Evolutionary conservation across 139 green algal species (phyloP), one percentile per base, ranked within the genome.

Genomic region (Picocystis salinarum): DNA sequence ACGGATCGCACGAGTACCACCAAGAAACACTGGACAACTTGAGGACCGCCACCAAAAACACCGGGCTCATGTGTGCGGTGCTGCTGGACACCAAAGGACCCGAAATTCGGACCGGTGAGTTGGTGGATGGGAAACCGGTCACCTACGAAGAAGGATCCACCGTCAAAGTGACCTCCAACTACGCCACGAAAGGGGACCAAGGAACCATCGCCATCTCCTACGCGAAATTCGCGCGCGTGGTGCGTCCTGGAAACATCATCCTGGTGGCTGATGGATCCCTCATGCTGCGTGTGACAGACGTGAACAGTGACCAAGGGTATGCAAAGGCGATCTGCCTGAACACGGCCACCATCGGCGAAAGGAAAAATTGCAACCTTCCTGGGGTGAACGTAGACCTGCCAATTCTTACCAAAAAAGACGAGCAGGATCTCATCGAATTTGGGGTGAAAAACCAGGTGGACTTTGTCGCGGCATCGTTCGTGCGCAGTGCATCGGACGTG

Each of bases 21-120:
- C 79, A 92, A 76, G 85, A 85, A 48, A 96, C 89, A 0, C 62
- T 99, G 39, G 71, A 94, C 55, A 84, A 83, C 49, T 51, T 99
- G 42, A 58, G 80, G 6, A 28, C 65, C 17, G 85, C 79, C 5
- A 84, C 80, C 60, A 24, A 52, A 17, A 86, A 92, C 61, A 92
- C 86, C 2, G 59, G 73, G 17, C 91, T 93, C 40, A 88, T 93
- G 73, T 95, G 84, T 56, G 85, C 86, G 6, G 80, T 93, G 5
- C 87, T 97, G 80, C 79, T 97, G 13, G 87, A 97, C 55, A 97
- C 87, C 27, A 97, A 97, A 77, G 83, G 87, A 13, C 87, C 87
- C 24, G 87, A 97, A 63, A 95, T 97, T 53, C 68, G 85, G 28
- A 96, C 85, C 15, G 85, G 85, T 3, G 81, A 84, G 42, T 58